A percentile compares a stretch with the other conserved stretches of the same genome.
phyloP scores from a whole-genome alignment of 768 basidiomycete species.

The Roridomyces roridus region DNA sequence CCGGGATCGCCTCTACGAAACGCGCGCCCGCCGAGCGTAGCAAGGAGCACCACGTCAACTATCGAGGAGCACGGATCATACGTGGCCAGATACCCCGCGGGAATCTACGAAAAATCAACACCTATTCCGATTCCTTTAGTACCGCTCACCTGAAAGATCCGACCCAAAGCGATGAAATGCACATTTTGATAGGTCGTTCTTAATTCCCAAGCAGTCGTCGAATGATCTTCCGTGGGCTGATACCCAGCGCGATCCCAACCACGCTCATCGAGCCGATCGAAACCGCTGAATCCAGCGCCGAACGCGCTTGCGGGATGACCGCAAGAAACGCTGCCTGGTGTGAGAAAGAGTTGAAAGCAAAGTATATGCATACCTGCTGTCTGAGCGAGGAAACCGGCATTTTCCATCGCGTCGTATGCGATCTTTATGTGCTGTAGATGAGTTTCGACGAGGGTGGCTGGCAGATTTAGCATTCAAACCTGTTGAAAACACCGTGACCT shows the following conservation, averaged over 20 bases:
- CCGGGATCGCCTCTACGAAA: conserved; percentile 14
- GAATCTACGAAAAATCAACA: neutral
- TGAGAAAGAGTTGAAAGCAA: neutral
- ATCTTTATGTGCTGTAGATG: conserved; percentile 5
- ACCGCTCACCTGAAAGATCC: conserved; percentile 14
- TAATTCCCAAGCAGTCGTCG: conserved; percentile 7
- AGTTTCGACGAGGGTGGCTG: conserved; percentile 6
- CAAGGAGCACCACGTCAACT: conserved; percentile 21
- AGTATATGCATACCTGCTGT: conserved; percentile 1
- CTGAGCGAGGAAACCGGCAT: conserved; percentile 13
- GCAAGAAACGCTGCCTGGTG: no score
- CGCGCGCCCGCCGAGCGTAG: conserved; percentile 14
- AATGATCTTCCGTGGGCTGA: neutral
- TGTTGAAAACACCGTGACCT: neutral
- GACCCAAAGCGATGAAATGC: conserved; percentile 17
- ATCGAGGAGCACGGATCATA: conserved; percentile 24
- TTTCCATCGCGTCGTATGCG: conserved; percentile 16
- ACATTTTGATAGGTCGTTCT: conserved; percentile 18
- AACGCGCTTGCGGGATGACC: conserved; percentile 9
- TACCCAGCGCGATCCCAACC: conserved; percentile 23
- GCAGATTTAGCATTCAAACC: neutral
- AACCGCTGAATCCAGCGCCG: conserved; percentile 23
- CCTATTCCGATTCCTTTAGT: no score
- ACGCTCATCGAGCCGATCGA: conserved; percentile 18
- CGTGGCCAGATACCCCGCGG: conserved; percentile 14